These are phyloP conservation scores for Rosa chinensis DNA, from an alignment of 306 rosid genomes.

Conservation along the genomic window DNA sequence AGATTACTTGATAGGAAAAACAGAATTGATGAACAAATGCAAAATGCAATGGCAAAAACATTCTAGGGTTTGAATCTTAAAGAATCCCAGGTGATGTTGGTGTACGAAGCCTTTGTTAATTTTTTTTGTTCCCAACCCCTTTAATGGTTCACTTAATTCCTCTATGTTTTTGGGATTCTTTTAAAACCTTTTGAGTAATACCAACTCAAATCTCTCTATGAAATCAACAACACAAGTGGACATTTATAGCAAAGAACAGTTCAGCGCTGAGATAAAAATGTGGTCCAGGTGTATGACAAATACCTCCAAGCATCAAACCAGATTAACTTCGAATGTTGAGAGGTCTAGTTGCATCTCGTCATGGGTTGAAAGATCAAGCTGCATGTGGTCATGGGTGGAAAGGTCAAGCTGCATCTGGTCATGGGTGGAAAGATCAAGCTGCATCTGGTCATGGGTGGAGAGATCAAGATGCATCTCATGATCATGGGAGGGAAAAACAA, in stretches of 20 bases:
- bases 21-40: neutral
- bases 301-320: conserved; percentile 56
- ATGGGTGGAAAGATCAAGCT: conserved; percentile 65
- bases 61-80: neutral
- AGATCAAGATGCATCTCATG: conserved; percentile 52
- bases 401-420: conserved; percentile 82
- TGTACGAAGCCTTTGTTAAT: neutral
- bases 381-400: conserved; percentile 76
- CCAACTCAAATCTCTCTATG: conserved; percentile 5
- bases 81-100: neutral
- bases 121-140: neutral
- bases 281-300: conserved; percentile 15
- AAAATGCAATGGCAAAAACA: neutral
- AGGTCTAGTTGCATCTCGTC: conserved; percentile 30
- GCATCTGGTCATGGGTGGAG: conserved; percentile 64
- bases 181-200: neutral
- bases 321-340: conserved; percentile 50
- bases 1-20: neutral
- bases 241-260: conserved; percentile 19
- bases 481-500: conserved; percentile 49
- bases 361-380: conserved; percentile 60
- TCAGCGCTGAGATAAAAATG: conserved; percentile 4
- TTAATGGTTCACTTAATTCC: neutral
- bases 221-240: neutral
- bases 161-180: neutral